Evolutionary conservation across 176 grass and related monocot species (phyloP).

Genomic region (Saccharum spontaneum): DNA sequence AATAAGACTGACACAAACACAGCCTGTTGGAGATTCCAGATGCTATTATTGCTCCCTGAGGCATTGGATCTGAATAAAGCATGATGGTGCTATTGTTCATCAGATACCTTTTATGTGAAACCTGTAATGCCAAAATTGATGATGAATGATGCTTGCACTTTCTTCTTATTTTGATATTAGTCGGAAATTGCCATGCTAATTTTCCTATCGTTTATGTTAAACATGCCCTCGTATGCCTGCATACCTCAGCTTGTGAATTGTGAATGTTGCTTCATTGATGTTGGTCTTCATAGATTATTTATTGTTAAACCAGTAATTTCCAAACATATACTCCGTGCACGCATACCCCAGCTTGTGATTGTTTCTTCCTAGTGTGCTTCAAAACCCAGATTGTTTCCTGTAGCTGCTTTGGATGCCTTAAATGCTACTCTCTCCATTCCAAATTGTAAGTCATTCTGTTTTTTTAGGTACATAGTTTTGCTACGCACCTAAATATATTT

Average conservation of each 20-base stretch:
- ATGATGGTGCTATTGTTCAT: not conserved
- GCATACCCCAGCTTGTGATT: not conserved
- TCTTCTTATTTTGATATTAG: not conserved
- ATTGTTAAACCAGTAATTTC: not conserved
- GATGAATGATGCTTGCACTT: not conserved
- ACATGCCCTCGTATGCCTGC: not conserved
- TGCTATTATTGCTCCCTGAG: not conserved
- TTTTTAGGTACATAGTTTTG: too few species aligned
- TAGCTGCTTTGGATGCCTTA: not conserved
- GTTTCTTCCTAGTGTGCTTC: not conserved
- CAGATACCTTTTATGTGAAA: not conserved
- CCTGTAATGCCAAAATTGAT: not conserved
- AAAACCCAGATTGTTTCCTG: not conserved
- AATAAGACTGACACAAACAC: conserved; percentile 3
- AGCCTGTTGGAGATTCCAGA: not conserved
- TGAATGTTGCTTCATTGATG: not conserved
- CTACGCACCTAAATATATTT: too few species aligned
- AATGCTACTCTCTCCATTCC: not conserved
- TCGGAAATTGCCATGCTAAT: not conserved
- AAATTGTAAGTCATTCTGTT: too few species aligned
- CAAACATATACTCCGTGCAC: not conserved
- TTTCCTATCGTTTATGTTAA: not conserved
- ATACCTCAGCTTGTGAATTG: not conserved
- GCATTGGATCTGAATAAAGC: conserved; percentile 27
- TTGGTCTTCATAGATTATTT: not conserved